Evolutionary conservation across 116 monocot genomes (phyloP), one percentile per base, ranked within the genome.

Genomic region (Posidonia oceanica): DNA sequence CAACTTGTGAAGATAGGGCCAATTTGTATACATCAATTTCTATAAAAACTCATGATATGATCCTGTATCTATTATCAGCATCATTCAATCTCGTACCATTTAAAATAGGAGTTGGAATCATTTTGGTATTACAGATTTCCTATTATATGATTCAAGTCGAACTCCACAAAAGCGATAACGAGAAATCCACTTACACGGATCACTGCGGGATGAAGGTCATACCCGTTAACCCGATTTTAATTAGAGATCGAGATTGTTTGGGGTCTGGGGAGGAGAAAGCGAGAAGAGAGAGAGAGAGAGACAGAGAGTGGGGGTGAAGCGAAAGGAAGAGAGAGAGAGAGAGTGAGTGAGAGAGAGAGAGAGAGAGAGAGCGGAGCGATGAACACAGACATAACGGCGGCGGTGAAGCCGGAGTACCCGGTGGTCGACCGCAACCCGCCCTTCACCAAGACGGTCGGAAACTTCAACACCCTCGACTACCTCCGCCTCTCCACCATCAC

Each of bases 391-490:
- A 94, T 94, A 48, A 91, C 94, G 7, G 91, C 94, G 22, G 77
- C 86, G 65, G 86, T 68, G 76, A 94, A 94, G 77, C 91, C 94
- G 71, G 91, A 91, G 85, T 96, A 91, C 71, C 95, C 96, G 70
- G 96, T 96, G 74, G 57, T 96, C 40, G 96, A 96, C 66, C 88
- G 96, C 1, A 96, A 96, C 78, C 96, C 96, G 29, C 81, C 96
- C 37, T 96, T 96, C 79, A 91, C 96, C 12, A 91, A 88, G 74
- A 76, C 86, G 7, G 91, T 94, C 18, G 86, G 80, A 69, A 94
- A 94, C 70, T 94, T 94, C 87, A 88, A 59, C 76, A 63, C 91
- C 61, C 91, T 96, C 72, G 96, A 96, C 71, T 96, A 96, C 83
- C 77, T 96, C 78, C 96, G 96, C 75, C 81, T 96, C 78, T 75